Evolutionary conservation across 164 flowering plant genomes (phyloP), one percentile per base, ranked within the genome.

Genomic region (Chimonanthus praecox): DNA sequence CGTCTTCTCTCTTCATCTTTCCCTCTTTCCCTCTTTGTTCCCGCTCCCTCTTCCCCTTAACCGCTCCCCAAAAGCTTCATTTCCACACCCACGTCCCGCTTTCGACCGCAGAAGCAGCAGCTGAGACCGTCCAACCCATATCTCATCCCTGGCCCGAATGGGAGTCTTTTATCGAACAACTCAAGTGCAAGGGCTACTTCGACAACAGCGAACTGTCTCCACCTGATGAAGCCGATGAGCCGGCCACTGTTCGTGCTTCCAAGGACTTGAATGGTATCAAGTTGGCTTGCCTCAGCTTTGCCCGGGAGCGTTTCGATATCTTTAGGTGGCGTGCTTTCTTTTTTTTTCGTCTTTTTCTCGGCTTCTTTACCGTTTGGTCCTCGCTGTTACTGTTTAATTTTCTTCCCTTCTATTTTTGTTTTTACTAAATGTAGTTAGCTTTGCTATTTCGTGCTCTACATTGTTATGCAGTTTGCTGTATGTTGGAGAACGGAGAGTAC

Each of bases 111-210:
- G 33, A 33, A 33, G 33, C 33, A 33, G 33, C 33, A 33, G 33
- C 33, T 3, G 76, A 69, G 48, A 73, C 3, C 33, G 58, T 47
- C 65, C 81, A 64, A 15, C 6, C 77, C 3, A 50, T 71, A 13
- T 62, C 68, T 72, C 91, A 88, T 62, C 94, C 94, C 2, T 91
- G 94, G 97, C 90, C 92, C 0, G 97, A 91, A 72, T 91, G 97
- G 94, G 82, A 87, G 20, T 9, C 67, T 50, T 91, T 91, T 80
- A 73, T 89, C 21, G 89, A 89, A 81, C 78, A 76, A 2, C 78
- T 91, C 81, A 91, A 79, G 79, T 70, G 78, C 70, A 83, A 82
- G 64, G 94, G 94, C 51, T 91, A 88, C 80, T 75, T 91, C 1
- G 47, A 50, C 54, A 77, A 73, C 67, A 11, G 73, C 16, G 45